Evolutionary conservation across 345 rosid genomes (phyloP), one percentile per base, ranked within the genome.

Genomic region (Pistacia integerrima): DNA sequence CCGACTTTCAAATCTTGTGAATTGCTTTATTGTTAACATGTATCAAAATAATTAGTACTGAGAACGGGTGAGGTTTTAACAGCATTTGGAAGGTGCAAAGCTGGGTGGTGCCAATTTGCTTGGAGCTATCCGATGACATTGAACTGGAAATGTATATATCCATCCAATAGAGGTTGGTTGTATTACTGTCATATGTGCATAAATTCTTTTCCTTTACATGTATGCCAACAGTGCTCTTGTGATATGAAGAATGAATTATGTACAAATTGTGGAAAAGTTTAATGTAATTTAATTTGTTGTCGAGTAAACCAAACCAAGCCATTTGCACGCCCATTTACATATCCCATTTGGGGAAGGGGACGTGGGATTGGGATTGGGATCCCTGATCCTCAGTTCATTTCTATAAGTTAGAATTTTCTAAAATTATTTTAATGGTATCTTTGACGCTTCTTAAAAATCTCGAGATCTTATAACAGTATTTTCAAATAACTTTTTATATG

Each of bases 91-190:
- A 84, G 97, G 92, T 68, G 91, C 95, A 58, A 93, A 70, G 87
- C 95, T 93, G n/a, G 98, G 90, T 35, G 98, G 97, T 5, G 98
- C 97, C 67, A 93, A 90, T 78, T 78, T 92, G 85, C 87, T 85
- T 56, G 98, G 91, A 79, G 94, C 95, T 72, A 84, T 92, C 62
- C 81, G 98, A 75, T 93, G 74, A 85, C 61, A 8, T 11, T 72
- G 77, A 67, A 14, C 64, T 10, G 36, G 67, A 55, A 62, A n/a
- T 74, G 46, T 69, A 44, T 69, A n/a, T 62, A 64, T 55, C 28
- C 30, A 11, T 69, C 22, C 33, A 9, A 0, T 33, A 11, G 60
- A 63, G 69, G 69, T n/a, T 63, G 69, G 12, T 33, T 33, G 35
- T 63, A 48, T 18, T 35, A 62, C 49, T n/a, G 7, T 69, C 11